phyloP scores from a whole-genome alignment of 495 filamentous ascomycete genomes.

The Cenococcum geophilum region DNA sequence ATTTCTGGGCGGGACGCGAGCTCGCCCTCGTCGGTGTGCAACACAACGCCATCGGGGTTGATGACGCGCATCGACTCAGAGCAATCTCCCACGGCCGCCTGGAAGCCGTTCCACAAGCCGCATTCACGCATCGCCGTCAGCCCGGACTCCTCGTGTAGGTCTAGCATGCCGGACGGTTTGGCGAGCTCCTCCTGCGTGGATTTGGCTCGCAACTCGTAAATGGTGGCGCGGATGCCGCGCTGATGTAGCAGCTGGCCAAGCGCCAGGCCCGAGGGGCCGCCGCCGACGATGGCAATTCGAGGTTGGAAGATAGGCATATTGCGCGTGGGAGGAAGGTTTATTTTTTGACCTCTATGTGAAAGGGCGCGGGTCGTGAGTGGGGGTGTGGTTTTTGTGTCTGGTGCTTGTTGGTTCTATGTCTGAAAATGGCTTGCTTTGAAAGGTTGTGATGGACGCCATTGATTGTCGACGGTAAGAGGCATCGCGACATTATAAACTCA shows the following conservation, averaged over 20 bases:
- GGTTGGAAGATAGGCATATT: slow-evolving; percentile 8
- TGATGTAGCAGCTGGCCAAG: slow-evolving; percentile 21
- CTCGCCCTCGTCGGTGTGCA: slow-evolving; percentile 36
- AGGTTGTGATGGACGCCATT: too few relatives aligned
- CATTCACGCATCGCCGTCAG: slow-evolving; percentile 47
- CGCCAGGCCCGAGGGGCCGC: slow-evolving; percentile 25
- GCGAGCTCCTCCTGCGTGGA: slow-evolving; percentile 24
- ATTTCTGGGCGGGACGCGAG: slow-evolving; percentile 46
- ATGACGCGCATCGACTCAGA: slow-evolving; percentile 37
- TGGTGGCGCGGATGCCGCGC: slow-evolving; percentile 41
- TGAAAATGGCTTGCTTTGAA: too few relatives aligned
- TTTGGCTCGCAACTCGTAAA: slow-evolving; percentile 50
- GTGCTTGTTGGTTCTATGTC: too few relatives aligned
- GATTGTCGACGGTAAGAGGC: too few relatives aligned
- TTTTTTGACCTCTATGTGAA: too few relatives aligned
- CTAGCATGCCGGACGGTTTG: slow-evolving; percentile 46
- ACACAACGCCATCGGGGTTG: slow-evolving; percentile 40
- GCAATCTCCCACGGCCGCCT: slow-evolving; percentile 34
- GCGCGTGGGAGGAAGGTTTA: too few relatives aligned
- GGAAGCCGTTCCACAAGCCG: slow-evolving; percentile 47
- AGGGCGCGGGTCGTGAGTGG: too few relatives aligned
- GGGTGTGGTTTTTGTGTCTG: too few relatives aligned
- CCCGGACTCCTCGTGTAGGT: slow-evolving; percentile 50
- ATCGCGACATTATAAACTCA: too few relatives aligned
- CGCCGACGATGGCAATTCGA: slow-evolving; percentile 30